Conservation (phyloP, 1,284 basidiomycete genomes). For the Boletus semigastroideus region DNA sequence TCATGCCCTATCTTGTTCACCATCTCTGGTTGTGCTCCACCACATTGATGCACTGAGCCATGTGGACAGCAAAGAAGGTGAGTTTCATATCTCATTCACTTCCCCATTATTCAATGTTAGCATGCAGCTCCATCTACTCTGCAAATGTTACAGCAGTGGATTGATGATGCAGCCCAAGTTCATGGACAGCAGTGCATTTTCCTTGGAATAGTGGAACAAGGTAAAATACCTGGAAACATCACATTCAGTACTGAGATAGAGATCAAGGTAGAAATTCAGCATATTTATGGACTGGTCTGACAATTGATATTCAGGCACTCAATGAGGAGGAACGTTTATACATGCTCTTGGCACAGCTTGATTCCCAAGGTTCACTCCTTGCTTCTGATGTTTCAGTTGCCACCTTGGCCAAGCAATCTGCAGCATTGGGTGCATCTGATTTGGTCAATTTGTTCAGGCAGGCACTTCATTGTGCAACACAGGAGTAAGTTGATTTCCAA, state of each 20-base stretch:
- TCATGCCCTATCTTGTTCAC: constrained; percentile 77
- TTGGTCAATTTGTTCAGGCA: constrained; percentile 71
- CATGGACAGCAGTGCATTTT: constrained; percentile 71
- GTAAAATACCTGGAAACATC: constrained; percentile 66
- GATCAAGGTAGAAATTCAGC: constrained; percentile 55
- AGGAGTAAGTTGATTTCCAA: constrained; percentile 38
- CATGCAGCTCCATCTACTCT: constrained; percentile 58
- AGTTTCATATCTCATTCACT: not conserved
- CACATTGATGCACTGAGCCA: constrained; percentile 84
- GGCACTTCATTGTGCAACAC: constrained; percentile 60
- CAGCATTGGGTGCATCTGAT: constrained; percentile 87
- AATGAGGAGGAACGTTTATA: constrained; percentile 71
- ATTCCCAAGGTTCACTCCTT: constrained; percentile 34
- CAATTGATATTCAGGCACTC: constrained; percentile 59
- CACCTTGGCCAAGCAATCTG: constrained; percentile 83
- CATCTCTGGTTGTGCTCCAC: constrained; percentile 82
- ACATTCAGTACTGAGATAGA: constrained; percentile 88
- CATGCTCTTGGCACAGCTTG: constrained; percentile 21
- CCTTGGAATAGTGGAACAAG: constrained; percentile 72
- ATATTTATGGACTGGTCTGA: constrained; percentile 7
- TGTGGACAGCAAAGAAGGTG: constrained; percentile 67
- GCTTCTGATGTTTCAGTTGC: constrained; percentile 80
- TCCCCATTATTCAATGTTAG: not conserved
- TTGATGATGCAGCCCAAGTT: constrained; percentile 49
- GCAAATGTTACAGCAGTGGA: constrained; percentile 65